Base-by-base conservation (phyloP, 2,329 filamentous ascomycete species). In the Pseudogymnoascus sp. region DNA sequence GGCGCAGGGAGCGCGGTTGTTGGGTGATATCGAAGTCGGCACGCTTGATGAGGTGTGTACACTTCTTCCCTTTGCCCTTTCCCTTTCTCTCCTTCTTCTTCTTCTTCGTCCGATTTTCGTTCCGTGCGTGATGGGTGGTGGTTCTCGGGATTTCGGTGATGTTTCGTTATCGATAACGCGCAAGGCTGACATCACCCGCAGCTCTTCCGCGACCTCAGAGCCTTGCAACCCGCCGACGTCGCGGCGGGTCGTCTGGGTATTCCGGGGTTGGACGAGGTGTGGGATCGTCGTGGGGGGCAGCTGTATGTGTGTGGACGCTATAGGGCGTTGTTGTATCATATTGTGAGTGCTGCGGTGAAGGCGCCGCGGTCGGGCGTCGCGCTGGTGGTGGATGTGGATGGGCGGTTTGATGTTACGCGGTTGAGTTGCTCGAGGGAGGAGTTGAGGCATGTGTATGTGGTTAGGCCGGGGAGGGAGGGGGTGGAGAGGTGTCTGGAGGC, bases 1-100 rank as follows among this genome's bases (percentile, higher is more conserved):
- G 19, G 37, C 37, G 60, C 31, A 78, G 6, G 84, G 85, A 19
- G 76, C 75, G 44, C 72, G 79, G 64, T 63, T 86, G 63, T 72
- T 88, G 59, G 76, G 73, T 3, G 83, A 86, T 69, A 74, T 86
- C 61, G 81, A 84, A 68, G 81, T 83, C 72, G 76, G 74, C 65
- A 85, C 76, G 71, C 74, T 87, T 42, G 83, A 87, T 70, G 81
- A 86, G 79, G 85, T 87, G 69, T 61, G 75, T 64, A 3, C 53
- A 19, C n/a, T n/a, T n/a, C n/a, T n/a, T n/a, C n/a, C n/a, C n/a
- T n/a, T n/a, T n/a, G n/a, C n/a, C n/a, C n/a, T n/a, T n/a, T n/a
- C n/a, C n/a, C n/a, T n/a, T n/a, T n/a, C 8, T n/a, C 8, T 33
- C 53, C 59, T 16, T 11, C 16, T 21, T 47, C 59, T 19, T 33